phyloP scores from a whole-genome alignment of 2,329 filamentous ascomycete species.

The Plenodomus biglobosus region DNA sequence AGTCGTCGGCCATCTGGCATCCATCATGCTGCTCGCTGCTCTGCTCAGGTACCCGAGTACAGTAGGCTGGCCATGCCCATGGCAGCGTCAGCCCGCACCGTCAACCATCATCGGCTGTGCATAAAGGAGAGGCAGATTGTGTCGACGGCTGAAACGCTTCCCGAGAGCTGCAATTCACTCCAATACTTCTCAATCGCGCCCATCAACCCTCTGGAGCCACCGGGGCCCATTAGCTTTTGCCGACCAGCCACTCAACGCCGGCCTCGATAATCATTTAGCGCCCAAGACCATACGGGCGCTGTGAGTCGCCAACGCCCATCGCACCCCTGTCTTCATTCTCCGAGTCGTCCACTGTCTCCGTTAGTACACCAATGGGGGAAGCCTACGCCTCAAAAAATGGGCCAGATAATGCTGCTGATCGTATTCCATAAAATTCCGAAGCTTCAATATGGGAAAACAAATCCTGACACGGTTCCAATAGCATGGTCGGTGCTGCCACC shows the following conservation, averaged over 20 bases:
- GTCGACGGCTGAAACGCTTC: slow-evolving; percentile 39
- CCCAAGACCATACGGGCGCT: slow-evolving; percentile 32
- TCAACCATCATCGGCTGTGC: slow-evolving; percentile 36
- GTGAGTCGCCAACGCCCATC: slow-evolving; percentile 35
- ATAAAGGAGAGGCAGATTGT: slow-evolving; percentile 38
- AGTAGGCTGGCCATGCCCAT: slow-evolving; percentile 30
- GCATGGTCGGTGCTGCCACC: slow-evolving; percentile 25
- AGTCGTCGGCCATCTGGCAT: slow-evolving; percentile 8
- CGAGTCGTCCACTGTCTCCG: slow-evolving; percentile 34
- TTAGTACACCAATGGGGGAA: slow-evolving; percentile 35
- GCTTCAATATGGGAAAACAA: slow-evolving; percentile 40
- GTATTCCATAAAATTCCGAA: slow-evolving; percentile 43
- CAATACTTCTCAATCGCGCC: slow-evolving; percentile 34
- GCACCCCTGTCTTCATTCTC: slow-evolving; percentile 39
- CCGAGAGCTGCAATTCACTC: slow-evolving; percentile 34
- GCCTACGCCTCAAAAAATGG: slow-evolving; percentile 28
- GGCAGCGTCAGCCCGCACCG: slow-evolving; percentile 21
- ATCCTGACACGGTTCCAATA: slow-evolving; percentile 39
- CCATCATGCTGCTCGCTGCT: slow-evolving; percentile 15
- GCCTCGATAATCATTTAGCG: slow-evolving; percentile 40
- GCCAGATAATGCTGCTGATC: slow-evolving; percentile 40
- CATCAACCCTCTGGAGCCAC: slow-evolving; percentile 33
- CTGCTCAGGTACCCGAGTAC: slow-evolving; percentile 39
- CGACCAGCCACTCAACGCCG: slow-evolving; percentile 37
- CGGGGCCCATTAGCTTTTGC: slow-evolving; percentile 39